phyloP scores from a whole-genome alignment of 768 basidiomycete species.

The Psilocybe tampanensis region DNA sequence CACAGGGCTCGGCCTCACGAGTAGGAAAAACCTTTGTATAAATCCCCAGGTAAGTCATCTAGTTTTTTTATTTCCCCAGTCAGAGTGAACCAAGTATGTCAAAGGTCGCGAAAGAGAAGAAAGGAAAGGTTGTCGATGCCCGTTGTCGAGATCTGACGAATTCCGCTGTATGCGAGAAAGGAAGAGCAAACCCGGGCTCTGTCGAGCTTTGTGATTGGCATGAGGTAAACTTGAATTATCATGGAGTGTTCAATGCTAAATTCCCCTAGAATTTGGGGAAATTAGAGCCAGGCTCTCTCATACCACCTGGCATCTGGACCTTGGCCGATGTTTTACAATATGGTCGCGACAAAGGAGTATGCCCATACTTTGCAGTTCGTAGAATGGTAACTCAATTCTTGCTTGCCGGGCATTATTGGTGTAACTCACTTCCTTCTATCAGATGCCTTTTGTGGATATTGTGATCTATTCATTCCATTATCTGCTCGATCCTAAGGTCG shows the following conservation, averaged over 20 bases:
- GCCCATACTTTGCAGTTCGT: conserved; percentile 96
- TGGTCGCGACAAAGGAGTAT: conserved; percentile 82
- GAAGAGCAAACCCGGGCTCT: conserved; percentile 83
- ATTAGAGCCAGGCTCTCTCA: conserved; percentile 76
- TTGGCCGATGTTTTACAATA: conserved; percentile 90
- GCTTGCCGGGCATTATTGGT: background rate
- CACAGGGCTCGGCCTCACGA: conserved; percentile 90
- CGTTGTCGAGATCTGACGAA: conserved; percentile 95
- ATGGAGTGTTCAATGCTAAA: conserved; percentile 5
- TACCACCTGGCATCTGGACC: conserved; percentile 91
- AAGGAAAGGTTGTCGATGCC: conserved; percentile 96
- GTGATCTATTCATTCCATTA: conserved; percentile 99
- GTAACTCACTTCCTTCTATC: conserved; percentile 10
- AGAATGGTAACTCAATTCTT: conserved; percentile 69
- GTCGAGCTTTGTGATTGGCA: conserved; percentile 94
- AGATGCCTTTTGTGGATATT: conserved; percentile 96
- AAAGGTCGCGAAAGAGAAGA: conserved; percentile 96
- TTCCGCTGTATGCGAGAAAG: conserved; percentile 79
- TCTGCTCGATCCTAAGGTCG: conserved; percentile 96
- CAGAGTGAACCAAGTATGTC: background rate
- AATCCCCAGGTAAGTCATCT: conserved; percentile 74
- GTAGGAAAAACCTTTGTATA: conserved; percentile 94
- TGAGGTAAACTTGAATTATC: conserved; percentile 59
- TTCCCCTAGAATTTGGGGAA: conserved; percentile 73
- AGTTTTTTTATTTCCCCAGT: background rate